Evolutionary conservation across 345 rosid genomes (phyloP).

Genomic region (Eucalyptus guilfoylei): DNA sequence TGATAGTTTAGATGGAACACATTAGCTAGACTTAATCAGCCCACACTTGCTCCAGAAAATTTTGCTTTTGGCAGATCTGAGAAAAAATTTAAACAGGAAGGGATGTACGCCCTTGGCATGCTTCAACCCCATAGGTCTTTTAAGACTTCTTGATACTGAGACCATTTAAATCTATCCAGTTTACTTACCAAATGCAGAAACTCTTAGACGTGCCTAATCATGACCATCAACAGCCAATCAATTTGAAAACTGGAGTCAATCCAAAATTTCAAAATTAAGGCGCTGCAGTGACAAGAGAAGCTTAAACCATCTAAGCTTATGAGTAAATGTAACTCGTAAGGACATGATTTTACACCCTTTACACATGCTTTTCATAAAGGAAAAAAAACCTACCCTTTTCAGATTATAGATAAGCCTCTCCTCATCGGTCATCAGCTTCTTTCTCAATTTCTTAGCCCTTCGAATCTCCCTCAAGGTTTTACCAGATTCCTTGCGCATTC

Average conservation of each 20-base stretch:
- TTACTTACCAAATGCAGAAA: background rate
- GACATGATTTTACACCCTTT: background rate
- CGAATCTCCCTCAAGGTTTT: slow-evolving; percentile 82
- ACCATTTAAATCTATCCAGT: background rate
- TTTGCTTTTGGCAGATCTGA: background rate
- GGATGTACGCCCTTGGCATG: background rate
- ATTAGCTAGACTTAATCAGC: background rate
- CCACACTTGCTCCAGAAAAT: background rate
- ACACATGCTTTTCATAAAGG: background rate
- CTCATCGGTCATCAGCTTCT: slow-evolving; percentile 96
- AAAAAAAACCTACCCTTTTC: slow-evolving; percentile 49
- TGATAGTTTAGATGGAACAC: background rate
- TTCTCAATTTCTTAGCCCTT: slow-evolving; percentile 81
- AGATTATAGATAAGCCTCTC: slow-evolving; percentile 90
- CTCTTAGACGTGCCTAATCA: background rate
- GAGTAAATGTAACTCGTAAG: background rate
- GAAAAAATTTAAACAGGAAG: background rate
- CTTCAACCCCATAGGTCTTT: background rate
- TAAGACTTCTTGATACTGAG: background rate
- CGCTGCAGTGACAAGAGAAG: background rate
- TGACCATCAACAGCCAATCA: background rate
- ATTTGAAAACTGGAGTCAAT: background rate
- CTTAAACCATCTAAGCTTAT: background rate
- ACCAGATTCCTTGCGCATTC: slow-evolving; percentile 88
- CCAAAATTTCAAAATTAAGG: background rate